A percentile compares a stretch with the other conserved stretches of the same genome.
These are phyloP conservation scores for Ceratobasidium sp. DNA, from an alignment of 1,284 basidiomycete genomes.

Conservation along the genomic window DNA sequence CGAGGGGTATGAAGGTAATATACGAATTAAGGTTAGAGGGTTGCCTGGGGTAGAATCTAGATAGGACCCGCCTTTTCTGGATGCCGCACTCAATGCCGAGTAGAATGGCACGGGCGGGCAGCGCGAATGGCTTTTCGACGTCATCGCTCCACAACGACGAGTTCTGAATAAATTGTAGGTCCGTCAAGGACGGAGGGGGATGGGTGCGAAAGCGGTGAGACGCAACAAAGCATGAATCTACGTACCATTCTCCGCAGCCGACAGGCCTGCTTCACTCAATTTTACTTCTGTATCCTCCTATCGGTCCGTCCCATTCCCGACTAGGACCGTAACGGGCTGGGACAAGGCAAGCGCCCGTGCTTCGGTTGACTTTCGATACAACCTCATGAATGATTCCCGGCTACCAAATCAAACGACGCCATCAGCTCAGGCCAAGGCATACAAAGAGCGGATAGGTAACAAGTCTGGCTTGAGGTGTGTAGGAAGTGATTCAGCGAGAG, in stretches of 20 bases:
- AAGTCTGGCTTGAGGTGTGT: conserved; percentile 9
- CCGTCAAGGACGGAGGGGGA: conserved; percentile 58
- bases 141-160: conserved; percentile 94
- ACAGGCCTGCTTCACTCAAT: conserved; percentile 91
- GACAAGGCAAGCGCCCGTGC: conserved; percentile 83
- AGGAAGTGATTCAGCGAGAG: conserved; percentile 8
- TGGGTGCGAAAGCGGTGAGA: neutral
- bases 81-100: conserved; percentile 95
- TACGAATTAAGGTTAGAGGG: neutral
- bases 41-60: neutral
- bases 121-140: conserved; percentile 91
- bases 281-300: conserved; percentile 96
- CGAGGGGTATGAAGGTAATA: neutral
- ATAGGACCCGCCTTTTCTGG: conserved; percentile 73
- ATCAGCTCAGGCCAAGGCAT: neutral
- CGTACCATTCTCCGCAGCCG: conserved; percentile 92
- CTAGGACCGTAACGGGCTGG: conserved; percentile 86
- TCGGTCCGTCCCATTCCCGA: conserved; percentile 94
- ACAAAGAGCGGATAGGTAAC: neutral
- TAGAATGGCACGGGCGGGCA: conserved; percentile 90
- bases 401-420: conserved; percentile 42
- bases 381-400: conserved; percentile 70
- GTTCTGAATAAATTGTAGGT: conserved; percentile 91
- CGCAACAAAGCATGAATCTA: conserved; percentile 36
- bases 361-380: conserved; percentile 90